Conservation (phyloP, 306 rosid genomes). For the Rosa persica region DNA sequence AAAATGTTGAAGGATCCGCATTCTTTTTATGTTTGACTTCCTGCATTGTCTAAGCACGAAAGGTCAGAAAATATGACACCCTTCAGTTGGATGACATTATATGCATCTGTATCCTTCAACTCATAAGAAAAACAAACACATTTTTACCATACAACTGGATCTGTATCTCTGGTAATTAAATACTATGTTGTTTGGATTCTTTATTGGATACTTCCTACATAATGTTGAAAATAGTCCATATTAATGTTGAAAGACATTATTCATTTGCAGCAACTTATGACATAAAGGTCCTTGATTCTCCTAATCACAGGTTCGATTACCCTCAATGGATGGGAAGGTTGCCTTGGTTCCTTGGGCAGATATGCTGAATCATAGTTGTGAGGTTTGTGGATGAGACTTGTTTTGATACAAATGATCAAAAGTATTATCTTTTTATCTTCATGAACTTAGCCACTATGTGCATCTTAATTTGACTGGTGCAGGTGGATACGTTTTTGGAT, state of each 20-base stretch:
- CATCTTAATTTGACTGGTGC: constrained; percentile 30
- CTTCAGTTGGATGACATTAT: neutral
- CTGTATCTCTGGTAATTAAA: neutral
- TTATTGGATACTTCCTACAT: neutral
- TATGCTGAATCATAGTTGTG: constrained; percentile 94
- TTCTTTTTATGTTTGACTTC: neutral
- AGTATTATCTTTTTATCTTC: neutral
- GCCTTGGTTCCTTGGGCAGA: constrained; percentile 99
- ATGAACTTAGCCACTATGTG: constrained; percentile 19
- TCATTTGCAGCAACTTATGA: constrained; percentile 1
- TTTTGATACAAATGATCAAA: constrained; percentile 8
- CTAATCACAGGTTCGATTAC: constrained; percentile 79
- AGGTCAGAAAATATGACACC: neutral
- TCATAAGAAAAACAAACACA: neutral
- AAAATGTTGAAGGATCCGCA: neutral
- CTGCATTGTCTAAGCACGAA: neutral
- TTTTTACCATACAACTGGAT: neutral
- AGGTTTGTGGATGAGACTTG: constrained; percentile 46
- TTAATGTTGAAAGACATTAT: neutral
- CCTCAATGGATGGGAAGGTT: constrained; percentile 81
- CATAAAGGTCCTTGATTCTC: constrained; percentile 9
- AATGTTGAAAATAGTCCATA: neutral
- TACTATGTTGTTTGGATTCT: neutral
- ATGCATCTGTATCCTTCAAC: too few species aligned
- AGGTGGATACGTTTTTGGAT: constrained; percentile 96